Conservation (phyloP, 257 asterid species). For the Nicotiana undulata region DNA sequence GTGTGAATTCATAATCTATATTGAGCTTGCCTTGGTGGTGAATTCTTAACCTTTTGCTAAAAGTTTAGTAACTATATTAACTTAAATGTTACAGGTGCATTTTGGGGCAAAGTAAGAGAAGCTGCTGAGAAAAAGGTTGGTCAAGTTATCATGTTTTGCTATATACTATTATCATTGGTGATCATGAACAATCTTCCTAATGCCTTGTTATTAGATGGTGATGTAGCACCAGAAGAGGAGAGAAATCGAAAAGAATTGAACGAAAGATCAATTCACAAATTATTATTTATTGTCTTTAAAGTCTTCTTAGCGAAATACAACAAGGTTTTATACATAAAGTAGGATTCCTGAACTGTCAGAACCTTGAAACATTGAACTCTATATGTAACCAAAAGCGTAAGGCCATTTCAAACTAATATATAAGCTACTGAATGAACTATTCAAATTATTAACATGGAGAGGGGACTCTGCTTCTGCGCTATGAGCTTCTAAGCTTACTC, state of each 20-base stretch:
- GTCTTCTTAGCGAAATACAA: background rate
- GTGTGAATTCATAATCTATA: background rate
- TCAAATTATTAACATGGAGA: background rate
- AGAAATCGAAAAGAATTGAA: background rate
- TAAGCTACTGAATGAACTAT: background rate
- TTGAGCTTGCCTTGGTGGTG: background rate
- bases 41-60: background rate
- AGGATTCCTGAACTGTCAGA: background rate
- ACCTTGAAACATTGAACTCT: background rate
- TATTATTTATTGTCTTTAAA: background rate
- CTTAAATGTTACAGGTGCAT: conserved; percentile 1
- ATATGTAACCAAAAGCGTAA: background rate
- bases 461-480: background rate
- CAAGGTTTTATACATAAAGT: background rate
- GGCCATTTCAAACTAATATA: background rate
- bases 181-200: background rate
- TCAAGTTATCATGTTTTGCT: background rate
- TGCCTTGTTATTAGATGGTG: background rate
- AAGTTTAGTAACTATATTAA: background rate
- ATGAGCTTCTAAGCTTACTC: background rate
- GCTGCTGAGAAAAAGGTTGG: conserved; percentile 9
- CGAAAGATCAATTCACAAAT: background rate
- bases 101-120: conserved; percentile 8
- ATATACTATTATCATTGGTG: background rate
- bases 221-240: background rate